These are phyloP conservation scores for Pseudocercospora ulei DNA, from an alignment of 2,329 filamentous ascomycete genomes.

Conservation along the genomic window DNA sequence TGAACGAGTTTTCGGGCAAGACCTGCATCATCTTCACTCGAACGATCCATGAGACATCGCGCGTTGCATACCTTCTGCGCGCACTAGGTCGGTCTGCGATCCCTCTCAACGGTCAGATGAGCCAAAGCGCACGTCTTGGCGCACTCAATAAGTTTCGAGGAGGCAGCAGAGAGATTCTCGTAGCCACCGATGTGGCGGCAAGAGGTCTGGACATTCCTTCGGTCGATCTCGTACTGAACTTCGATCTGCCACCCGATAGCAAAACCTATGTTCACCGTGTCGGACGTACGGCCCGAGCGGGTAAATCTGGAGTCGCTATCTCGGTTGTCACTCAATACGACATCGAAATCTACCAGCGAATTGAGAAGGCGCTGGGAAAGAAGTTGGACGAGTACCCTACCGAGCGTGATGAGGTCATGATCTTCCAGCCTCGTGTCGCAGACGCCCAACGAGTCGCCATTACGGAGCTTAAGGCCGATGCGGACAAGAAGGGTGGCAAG, in stretches of 20 bases:
- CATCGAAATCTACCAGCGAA: constrained; percentile 66
- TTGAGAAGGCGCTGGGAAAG: constrained; percentile 72
- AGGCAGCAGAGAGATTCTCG: constrained; percentile 70
- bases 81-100: constrained; percentile 82
- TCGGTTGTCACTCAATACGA: constrained; percentile 82
- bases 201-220: constrained; percentile 85
- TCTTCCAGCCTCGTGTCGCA: constrained; percentile 65
- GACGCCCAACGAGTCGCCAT: constrained; percentile 75
- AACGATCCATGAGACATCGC: constrained; percentile 83
- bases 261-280: constrained; percentile 90
- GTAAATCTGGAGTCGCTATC: constrained; percentile 72
- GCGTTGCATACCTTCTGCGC: constrained; percentile 71
- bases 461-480: constrained; percentile 68
- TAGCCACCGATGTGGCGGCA: constrained; percentile 88
- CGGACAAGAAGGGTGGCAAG: constrained; percentile 56
- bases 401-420: constrained; percentile 74
- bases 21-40: constrained; percentile 82
- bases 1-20: constrained; percentile 80
- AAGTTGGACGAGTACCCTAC: constrained; percentile 60
- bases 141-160: constrained; percentile 84
- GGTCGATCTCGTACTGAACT: constrained; percentile 82
- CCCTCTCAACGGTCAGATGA: constrained; percentile 84
- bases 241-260: constrained; percentile 70
- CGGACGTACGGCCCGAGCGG: constrained; percentile 76
- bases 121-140: constrained; percentile 74